Evolutionary conservation across 108 stramenopile species (phyloP), one percentile per base, ranked within the genome.

Genomic region (Pseudonitzschia pungens): DNA sequence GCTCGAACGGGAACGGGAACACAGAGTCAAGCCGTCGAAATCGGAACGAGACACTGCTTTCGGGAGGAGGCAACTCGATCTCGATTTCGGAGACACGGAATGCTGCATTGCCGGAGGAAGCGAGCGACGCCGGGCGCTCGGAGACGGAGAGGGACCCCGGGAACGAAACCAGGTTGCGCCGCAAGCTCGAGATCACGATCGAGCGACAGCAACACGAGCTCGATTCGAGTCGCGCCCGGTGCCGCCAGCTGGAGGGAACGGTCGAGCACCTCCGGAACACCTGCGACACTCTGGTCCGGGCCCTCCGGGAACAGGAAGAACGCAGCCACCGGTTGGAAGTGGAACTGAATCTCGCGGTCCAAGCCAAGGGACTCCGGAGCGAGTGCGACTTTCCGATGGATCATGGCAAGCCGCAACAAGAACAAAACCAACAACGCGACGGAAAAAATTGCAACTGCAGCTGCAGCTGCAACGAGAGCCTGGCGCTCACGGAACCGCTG

Each of bases 31-130:
- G 18, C n/a, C n/a, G 18, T 21, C 28, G 26, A 11, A 27, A 60
- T 26, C 59, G 59, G 14, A 60, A 67, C 7, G 53, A n/a, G n/a
- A n/a, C n/a, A n/a, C 26, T 12, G 36, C 18, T 22, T 20, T 65
- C 12, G 62, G 44, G 36, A 36, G 33, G 21, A 63, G 65, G 15
- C 21, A 32, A 1, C 2, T 0, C 29, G 43, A 11, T 18, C 32
- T 65, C 60, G 45, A 73, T 48, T 20, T 53, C 65, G 63, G n/a
- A 51, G 72, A 16, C 27, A 29, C 43, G 33, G 20, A 65, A 64
- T 56, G 48, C 21, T 14, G 11, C 9, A 16, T 44, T 71, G 33
- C 24, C 33, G 27, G 27, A 59, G n/a, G 21, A 45, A 15, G 24
- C 44, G 15, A 42, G 28, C 20, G 36, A 72, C 21, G 21, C 16